Percentiles rank a stretch among this genome's conserved stretches.
Conservation (phyloP, 495 filamentous ascomycete species). For the Penicillium manginii region DNA sequence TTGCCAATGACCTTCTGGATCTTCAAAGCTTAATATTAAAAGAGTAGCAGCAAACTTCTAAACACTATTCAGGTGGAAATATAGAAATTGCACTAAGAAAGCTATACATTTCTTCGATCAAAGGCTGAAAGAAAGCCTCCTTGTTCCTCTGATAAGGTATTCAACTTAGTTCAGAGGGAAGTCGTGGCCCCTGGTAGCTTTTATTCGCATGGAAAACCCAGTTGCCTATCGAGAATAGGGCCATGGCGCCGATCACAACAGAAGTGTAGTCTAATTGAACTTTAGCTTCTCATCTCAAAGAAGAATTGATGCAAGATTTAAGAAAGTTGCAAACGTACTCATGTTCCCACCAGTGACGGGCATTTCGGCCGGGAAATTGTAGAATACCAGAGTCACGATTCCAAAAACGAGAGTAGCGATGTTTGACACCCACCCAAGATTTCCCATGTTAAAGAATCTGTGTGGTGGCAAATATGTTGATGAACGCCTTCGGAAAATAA, state of each 20-base stretch:
- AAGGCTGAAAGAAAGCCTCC: no score
- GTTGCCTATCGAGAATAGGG: constrained; percentile 12
- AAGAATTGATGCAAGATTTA: no score
- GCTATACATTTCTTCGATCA: no score
- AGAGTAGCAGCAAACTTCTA: not conserved
- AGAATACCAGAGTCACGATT: constrained; percentile 21
- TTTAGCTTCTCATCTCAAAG: no score
- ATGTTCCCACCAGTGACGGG: constrained; percentile 17
- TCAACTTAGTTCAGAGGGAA: constrained; percentile 6
- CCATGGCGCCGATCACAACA: constrained; percentile 15
- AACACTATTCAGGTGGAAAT: no score
- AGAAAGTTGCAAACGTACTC: constrained; percentile 20
- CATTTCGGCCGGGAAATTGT: constrained; percentile 20
- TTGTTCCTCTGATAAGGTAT: not conserved
- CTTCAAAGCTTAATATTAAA: not conserved
- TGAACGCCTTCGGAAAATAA: constrained; percentile 19
- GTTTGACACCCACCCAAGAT: constrained; percentile 22
- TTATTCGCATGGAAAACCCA: constrained; percentile 16
- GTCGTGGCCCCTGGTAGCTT: constrained; percentile 18
- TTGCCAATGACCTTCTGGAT: no score
- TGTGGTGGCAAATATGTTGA: constrained; percentile 5
- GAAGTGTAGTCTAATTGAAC: constrained; percentile 18
- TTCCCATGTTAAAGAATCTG: constrained; percentile 8
- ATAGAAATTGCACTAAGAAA: no score
- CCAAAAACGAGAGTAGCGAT: constrained; percentile 17